Evolutionary conservation across 345 rosid genomes (phyloP).

Genomic region (Populus tremula): DNA sequence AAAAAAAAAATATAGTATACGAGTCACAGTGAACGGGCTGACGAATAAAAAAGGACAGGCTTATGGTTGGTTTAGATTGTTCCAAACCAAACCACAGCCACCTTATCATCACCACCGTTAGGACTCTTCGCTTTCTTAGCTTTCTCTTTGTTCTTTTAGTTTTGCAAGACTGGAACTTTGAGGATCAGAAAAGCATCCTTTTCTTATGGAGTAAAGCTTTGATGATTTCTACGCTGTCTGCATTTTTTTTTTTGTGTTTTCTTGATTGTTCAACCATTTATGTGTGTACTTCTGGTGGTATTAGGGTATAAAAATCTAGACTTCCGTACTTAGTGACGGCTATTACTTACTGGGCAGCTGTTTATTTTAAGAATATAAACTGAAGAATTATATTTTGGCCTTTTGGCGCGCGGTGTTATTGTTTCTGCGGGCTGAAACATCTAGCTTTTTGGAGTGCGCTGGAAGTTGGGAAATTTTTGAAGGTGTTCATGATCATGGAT

Average conservation of each 20-base stretch:
- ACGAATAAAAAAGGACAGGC: not conserved
- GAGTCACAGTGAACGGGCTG: not conserved
- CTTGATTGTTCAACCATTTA: not conserved
- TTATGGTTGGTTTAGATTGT: not conserved
- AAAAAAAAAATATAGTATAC: not conserved
- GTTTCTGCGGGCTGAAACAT: constrained; percentile 1
- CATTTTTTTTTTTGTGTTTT: not conserved
- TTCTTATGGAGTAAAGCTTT: not conserved
- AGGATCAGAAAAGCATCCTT: not conserved
- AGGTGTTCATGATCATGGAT: constrained; percentile 42
- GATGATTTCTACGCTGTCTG: not conserved
- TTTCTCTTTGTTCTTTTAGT: not conserved
- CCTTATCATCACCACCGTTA: not conserved
- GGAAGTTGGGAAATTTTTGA: not conserved
- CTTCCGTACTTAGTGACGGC: constrained; percentile 2
- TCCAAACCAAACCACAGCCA: not conserved
- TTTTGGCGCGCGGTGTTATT: constrained; percentile 4
- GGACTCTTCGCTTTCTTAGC: not conserved
- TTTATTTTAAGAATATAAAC: not conserved
- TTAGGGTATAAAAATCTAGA: constrained; percentile 13
- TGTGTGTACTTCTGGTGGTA: constrained; percentile 8
- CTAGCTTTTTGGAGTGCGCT: not conserved
- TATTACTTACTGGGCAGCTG: constrained; percentile 8
- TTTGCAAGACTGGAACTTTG: not conserved
- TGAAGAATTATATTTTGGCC: not conserved